phyloP scores from a whole-genome alignment of 768 basidiomycete genomes.

The Coprinopsis marcescibilis region DNA sequence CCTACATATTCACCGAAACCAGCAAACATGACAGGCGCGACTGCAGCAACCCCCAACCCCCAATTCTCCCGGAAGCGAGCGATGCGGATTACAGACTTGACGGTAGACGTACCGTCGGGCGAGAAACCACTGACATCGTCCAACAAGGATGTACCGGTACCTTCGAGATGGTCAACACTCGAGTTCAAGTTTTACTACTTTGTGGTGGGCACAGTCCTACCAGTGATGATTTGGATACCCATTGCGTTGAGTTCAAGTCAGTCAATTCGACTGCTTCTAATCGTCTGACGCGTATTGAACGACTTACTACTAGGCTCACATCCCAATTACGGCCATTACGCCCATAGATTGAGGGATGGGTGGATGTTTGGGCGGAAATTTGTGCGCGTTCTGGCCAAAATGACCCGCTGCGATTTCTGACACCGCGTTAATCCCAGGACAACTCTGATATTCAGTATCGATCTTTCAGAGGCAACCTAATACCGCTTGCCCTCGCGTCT shows the following conservation, averaged over 20 bases:
- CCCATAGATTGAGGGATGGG: constrained; percentile 52
- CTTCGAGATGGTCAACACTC: constrained; percentile 66
- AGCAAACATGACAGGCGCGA: no score
- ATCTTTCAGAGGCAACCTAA: constrained; percentile 76
- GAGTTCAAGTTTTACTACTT: constrained; percentile 80
- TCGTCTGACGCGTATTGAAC: background rate
- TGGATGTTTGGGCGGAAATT: constrained; percentile 78
- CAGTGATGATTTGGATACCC: constrained; percentile 74
- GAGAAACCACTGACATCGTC: constrained; percentile 3
- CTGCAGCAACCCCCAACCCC: no score
- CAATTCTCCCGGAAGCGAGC: no score
- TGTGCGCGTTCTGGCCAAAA: no score
- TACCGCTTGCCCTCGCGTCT: constrained; percentile 47
- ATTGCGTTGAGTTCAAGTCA: constrained; percentile 67
- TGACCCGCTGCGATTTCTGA: no score
- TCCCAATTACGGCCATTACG: constrained; percentile 66
- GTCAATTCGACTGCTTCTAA: constrained; percentile 24
- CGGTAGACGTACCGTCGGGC: constrained; percentile 1
- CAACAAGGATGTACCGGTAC: constrained; percentile 22
- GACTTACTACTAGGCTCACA: constrained; percentile 36
- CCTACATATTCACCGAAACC: no score
- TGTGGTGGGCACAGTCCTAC: constrained; percentile 54
- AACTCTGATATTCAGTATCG: constrained; percentile 90
- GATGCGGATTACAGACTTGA: constrained; percentile 6
- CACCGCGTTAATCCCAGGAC: no score